Conservation (phyloP, 208 protist genomes). For the Trypanosoma theileri region DNA sequence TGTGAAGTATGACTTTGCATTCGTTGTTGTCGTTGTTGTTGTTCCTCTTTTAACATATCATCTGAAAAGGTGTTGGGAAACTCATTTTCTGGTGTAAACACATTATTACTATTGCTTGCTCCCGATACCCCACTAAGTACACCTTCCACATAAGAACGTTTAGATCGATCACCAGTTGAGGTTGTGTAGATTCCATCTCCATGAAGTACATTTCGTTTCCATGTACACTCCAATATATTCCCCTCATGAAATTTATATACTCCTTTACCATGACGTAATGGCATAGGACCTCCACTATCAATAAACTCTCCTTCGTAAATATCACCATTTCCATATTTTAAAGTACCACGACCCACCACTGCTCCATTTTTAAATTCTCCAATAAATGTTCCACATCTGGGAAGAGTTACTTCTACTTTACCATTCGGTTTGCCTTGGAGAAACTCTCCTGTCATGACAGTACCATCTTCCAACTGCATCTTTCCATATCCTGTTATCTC, state of each 20-base stretch:
- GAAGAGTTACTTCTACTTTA: conserved; percentile 25
- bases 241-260: conserved; percentile 75
- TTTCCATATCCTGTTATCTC: conserved; percentile 40
- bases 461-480: conserved; percentile 59
- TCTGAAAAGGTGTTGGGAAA: conserved; percentile 75
- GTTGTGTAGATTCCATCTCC: conserved; percentile 67
- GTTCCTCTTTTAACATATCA: conserved; percentile 21
- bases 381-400: conserved; percentile 26
- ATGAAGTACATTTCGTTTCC: conserved; percentile 78
- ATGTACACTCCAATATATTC: conserved; percentile 66
- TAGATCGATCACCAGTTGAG: conserved; percentile 39
- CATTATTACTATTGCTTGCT: conserved; percentile 1
- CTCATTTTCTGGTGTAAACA: conserved; percentile 72
- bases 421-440: conserved; percentile 49
- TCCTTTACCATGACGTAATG: conserved; percentile 70
- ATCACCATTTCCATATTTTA: conserved; percentile 73
- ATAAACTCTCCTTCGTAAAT: conserved; percentile 59
- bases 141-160: conserved; percentile 65
- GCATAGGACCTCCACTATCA: conserved; percentile 28
- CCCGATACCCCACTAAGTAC: conserved; percentile 29
- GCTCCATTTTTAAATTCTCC: conserved; percentile 49
- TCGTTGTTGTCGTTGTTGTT: not conserved
- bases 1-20: not conserved
- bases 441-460: conserved; percentile 70
- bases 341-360: conserved; percentile 33